phyloP scores from a whole-genome alignment of 805 yeast genomes.

The Myxozyma mucilagina region DNA sequence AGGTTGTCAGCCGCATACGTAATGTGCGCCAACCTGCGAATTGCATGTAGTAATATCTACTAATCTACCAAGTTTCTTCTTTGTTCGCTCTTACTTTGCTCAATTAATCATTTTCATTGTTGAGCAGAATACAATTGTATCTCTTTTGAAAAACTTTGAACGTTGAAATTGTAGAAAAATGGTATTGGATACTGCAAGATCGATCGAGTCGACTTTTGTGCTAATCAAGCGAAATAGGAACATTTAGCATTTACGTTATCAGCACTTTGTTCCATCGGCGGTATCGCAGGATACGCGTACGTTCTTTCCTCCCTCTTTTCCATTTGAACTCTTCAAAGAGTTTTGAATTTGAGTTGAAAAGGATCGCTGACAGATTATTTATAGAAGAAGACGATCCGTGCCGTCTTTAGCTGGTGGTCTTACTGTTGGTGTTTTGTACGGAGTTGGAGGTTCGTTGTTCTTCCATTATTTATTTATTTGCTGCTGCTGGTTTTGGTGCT shows the following conservation, averaged over 20 bases:
- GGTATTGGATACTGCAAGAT: background rate
- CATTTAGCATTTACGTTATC: conserved; percentile 76
- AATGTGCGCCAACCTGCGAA: too few relatives aligned
- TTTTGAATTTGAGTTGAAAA: background rate
- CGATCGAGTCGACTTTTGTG: background rate
- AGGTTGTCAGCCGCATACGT: too few relatives aligned
- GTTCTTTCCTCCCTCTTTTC: conserved; percentile 23
- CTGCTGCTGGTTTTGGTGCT: background rate
- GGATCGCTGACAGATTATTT: background rate
- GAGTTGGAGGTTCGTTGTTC: conserved; percentile 39
- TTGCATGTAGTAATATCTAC: too few relatives aligned
- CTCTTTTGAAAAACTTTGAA: background rate
- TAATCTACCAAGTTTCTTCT: too few relatives aligned
- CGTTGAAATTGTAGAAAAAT: background rate
- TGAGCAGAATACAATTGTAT: too few relatives aligned
- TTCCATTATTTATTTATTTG: too few relatives aligned
- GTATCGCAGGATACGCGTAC: conserved; percentile 63
- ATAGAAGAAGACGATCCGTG: conserved; percentile 62
- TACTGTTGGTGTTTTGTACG: conserved; percentile 42
- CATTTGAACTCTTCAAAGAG: background rate
- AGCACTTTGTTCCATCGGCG: conserved; percentile 68
- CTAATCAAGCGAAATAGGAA: conserved; percentile 49
- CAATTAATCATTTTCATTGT: too few relatives aligned
- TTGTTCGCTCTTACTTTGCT: too few relatives aligned
- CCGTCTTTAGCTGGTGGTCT: conserved; percentile 84